Evolutionary conservation across 352 stramenopile species (phyloP).

Genomic region (Phytophthora aleatoria): DNA sequence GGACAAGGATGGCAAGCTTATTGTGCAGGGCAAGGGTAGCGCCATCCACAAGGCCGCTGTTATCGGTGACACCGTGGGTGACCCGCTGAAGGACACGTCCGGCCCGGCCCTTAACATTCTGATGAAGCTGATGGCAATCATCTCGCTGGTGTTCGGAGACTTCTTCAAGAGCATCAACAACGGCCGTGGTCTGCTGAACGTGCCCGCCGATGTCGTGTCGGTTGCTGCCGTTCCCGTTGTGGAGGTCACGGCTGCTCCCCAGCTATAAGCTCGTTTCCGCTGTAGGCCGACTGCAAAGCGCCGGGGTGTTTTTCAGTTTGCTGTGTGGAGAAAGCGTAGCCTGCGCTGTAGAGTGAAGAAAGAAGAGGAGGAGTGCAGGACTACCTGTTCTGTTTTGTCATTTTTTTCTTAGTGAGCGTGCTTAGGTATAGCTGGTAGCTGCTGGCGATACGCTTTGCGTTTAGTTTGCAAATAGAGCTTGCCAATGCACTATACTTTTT

Average conservation of each 20-base stretch:
- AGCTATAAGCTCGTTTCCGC: slow-evolving; percentile 34
- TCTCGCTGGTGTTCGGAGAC: slow-evolving; percentile 99
- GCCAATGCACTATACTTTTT: slow-evolving; percentile 18
- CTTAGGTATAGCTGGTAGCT: slow-evolving; percentile 31
- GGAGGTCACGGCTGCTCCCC: slow-evolving; percentile 21
- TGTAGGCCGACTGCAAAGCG: slow-evolving; percentile 12
- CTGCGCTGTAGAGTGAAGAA: slow-evolving; percentile 31
- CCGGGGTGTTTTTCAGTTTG: slow-evolving; percentile 11
- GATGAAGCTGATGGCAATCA: slow-evolving; percentile 99
- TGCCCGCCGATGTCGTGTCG: slow-evolving; percentile 47
- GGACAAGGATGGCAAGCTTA: slow-evolving; percentile 92
- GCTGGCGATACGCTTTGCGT: slow-evolving; percentile 22
- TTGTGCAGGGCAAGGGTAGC: slow-evolving; percentile 94
- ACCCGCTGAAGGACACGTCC: slow-evolving; percentile 99
- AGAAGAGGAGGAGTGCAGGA: slow-evolving; percentile 28
- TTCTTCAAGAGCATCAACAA: slow-evolving; percentile 99
- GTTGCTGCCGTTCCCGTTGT: slow-evolving; percentile 26
- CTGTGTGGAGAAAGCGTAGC: slow-evolving; percentile 14
- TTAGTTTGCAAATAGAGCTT: slow-evolving; percentile 42
- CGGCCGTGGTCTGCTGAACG: slow-evolving; percentile 93
- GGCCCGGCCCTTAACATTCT: slow-evolving; percentile 99
- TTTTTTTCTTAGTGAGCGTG: slow-evolving; percentile 36
- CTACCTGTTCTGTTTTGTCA: slow-evolving; percentile 33
- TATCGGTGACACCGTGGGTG: slow-evolving; percentile 98
- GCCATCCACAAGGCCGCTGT: slow-evolving; percentile 98